These are phyloP conservation scores for Pseudogymnoascus sp. DNA, from an alignment of 2,329 filamentous ascomycete genomes.

Conservation along the genomic window DNA sequence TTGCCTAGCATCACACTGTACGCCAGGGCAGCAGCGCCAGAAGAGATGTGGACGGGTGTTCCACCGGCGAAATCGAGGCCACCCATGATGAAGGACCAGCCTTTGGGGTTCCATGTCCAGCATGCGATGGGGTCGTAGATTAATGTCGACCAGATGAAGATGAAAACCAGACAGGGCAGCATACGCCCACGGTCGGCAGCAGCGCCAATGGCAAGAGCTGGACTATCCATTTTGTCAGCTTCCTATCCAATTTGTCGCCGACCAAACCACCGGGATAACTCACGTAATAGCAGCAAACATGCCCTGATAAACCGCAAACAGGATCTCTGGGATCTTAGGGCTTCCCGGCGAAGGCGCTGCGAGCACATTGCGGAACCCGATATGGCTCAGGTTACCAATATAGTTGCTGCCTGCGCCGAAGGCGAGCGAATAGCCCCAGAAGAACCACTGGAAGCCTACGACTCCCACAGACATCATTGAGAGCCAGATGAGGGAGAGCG, in stretches of 20 bases:
- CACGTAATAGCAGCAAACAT: conserved; percentile 80
- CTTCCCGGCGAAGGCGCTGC: conserved; percentile 69
- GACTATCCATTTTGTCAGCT: conserved; percentile 33
- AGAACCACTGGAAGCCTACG: conserved; percentile 84
- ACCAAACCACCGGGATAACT: conserved; percentile 24
- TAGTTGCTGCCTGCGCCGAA: conserved; percentile 41
- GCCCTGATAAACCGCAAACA: conserved; percentile 80
- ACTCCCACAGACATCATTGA: conserved; percentile 80
- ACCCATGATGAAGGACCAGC: conserved; percentile 49
- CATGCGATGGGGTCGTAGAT: conserved; percentile 91
- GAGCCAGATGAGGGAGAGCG: conserved; percentile 82
- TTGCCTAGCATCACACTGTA: conserved; percentile 87
- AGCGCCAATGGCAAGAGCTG: conserved; percentile 75
- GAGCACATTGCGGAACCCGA: conserved; percentile 70
- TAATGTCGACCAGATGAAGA: conserved; percentile 84
- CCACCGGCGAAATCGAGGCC: conserved; percentile 22
- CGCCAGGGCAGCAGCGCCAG: conserved; percentile 73
- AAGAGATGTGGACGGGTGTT: conserved; percentile 77
- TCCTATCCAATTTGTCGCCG: neutral
- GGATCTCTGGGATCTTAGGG: conserved; percentile 64
- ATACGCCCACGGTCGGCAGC: conserved; percentile 82
- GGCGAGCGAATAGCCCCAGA: conserved; percentile 29
- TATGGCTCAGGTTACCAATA: conserved; percentile 71
- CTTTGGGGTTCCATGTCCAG: conserved; percentile 84
- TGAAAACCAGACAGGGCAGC: conserved; percentile 82